Evolutionary conservation across 164 flowering plant species (phyloP).

Genomic region (Piper betle): DNA sequence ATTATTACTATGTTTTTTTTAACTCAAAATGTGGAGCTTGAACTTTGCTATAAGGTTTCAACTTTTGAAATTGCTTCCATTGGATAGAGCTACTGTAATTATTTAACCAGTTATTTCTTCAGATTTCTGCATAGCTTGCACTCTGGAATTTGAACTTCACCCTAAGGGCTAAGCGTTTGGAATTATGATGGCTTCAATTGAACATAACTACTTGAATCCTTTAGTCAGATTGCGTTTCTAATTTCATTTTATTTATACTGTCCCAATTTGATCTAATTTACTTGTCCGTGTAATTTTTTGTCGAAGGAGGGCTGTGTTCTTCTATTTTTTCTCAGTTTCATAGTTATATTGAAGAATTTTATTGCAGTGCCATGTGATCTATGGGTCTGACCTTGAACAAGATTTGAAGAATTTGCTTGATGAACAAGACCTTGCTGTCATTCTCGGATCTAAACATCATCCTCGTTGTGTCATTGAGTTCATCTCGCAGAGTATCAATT

Average conservation of each 20-base stretch:
- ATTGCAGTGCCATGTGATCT: slow-evolving; percentile 81
- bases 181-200: too few species aligned
- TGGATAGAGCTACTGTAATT: too few species aligned
- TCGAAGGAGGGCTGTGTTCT: background rate
- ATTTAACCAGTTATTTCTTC: too few species aligned
- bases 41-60: too few species aligned
- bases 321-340: background rate
- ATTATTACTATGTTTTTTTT: too few species aligned
- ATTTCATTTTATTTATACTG: background rate
- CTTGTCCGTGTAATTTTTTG: background rate
- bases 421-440: slow-evolving; percentile 55
- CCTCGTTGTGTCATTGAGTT: slow-evolving; percentile 87
- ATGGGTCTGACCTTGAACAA: slow-evolving; percentile 53
- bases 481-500: slow-evolving; percentile 66
- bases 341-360: background rate
- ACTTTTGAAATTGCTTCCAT: too few species aligned
- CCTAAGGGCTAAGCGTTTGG: too few species aligned
- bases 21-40: too few species aligned
- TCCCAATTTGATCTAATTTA: background rate
- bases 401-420: slow-evolving; percentile 57
- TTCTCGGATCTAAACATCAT: slow-evolving; percentile 61
- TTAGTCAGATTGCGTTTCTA: background rate
- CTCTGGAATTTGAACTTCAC: too few species aligned
- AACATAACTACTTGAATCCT: too few species aligned
- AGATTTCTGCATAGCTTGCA: too few species aligned